Percentiles rank a stretch among this genome's conserved stretches.
Conservation (phyloP, 2,329 filamentous ascomycete genomes). For the Curvularia eragrostidis region DNA sequence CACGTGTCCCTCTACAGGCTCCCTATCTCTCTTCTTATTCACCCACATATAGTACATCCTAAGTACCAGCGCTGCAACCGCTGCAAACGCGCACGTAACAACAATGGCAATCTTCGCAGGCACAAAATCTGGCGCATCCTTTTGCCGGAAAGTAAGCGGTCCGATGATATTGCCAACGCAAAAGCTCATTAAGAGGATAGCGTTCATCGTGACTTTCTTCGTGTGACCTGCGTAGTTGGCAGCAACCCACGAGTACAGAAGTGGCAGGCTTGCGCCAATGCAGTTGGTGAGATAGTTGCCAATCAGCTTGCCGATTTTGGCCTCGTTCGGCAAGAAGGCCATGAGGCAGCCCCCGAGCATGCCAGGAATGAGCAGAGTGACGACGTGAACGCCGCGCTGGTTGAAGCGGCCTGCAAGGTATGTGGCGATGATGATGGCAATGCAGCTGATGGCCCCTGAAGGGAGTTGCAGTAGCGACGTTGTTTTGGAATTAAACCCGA, state of each 20-base stretch:
- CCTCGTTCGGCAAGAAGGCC: conserved; percentile 27
- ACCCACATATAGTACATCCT: conserved; percentile 34
- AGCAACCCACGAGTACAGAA: conserved; percentile 52
- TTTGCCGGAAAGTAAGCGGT: conserved; percentile 51
- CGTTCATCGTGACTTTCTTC: conserved; percentile 65
- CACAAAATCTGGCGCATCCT: conserved; percentile 45
- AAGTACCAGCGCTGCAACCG: conserved; percentile 52
- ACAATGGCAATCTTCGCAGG: conserved; percentile 56
- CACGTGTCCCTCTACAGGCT: conserved; percentile 13
- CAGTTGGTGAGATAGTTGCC: conserved; percentile 56
- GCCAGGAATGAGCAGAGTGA: conserved; percentile 27
- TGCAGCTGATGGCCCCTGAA: conserved; percentile 29
- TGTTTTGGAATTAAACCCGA: conserved; percentile 49
- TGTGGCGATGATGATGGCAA: conserved; percentile 33
- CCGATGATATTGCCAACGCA: conserved; percentile 52
- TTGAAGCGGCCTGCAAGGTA: conserved; percentile 34
- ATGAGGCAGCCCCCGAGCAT: conserved; percentile 30
- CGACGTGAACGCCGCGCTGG: conserved; percentile 31
- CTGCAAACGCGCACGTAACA: conserved; percentile 36
- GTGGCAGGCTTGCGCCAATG: conserved; percentile 43
- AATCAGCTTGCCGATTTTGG: conserved; percentile 33
- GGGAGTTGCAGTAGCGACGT: conserved; percentile 42
- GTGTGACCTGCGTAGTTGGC: conserved; percentile 53
- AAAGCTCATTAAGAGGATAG: conserved; percentile 52
- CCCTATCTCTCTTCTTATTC: conserved; percentile 40